These are phyloP conservation scores for Sclerospora graminicola DNA, from an alignment of 352 stramenopile genomes.

Conservation along the genomic window DNA sequence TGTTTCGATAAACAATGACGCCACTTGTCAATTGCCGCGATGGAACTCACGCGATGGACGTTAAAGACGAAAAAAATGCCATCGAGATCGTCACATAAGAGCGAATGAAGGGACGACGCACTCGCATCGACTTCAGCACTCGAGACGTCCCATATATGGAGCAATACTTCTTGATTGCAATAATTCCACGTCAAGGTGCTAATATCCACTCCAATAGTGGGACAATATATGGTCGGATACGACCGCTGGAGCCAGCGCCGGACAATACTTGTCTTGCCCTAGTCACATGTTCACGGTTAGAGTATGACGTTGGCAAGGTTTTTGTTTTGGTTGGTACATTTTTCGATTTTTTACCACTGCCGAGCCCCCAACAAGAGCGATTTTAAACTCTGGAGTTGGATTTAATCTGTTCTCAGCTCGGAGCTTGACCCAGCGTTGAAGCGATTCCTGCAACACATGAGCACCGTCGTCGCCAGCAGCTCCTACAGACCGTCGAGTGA, in stretches of 20 bases:
- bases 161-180: conserved; percentile 33
- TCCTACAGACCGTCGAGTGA: conserved; percentile 22
- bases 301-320: neutral
- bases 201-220: conserved; percentile 76
- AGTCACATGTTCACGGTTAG: too few species aligned
- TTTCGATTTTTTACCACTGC: conserved; percentile 36
- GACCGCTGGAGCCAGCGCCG: conserved; percentile 63
- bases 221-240: conserved; percentile 56
- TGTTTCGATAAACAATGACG: conserved; percentile 59
- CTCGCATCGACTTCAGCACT: conserved; percentile 58
- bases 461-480: neutral
- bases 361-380: conserved; percentile 66
- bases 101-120: conserved; percentile 50
- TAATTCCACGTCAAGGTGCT: conserved; percentile 34
- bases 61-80: conserved; percentile 86
- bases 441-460: conserved; percentile 5
- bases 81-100: conserved; percentile 70
- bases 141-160: conserved; percentile 73
- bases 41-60: conserved; percentile 79
- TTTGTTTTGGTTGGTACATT: neutral
- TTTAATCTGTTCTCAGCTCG: conserved; percentile 25
- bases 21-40: conserved; percentile 80
- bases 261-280: conserved; percentile 80
- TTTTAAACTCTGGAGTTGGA: conserved; percentile 60
- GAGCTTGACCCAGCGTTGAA: conserved; percentile 12